These are phyloP conservation scores for Boletus semigastroideus DNA, from an alignment of 1,284 basidiomycete genomes.

Conservation along the genomic window DNA sequence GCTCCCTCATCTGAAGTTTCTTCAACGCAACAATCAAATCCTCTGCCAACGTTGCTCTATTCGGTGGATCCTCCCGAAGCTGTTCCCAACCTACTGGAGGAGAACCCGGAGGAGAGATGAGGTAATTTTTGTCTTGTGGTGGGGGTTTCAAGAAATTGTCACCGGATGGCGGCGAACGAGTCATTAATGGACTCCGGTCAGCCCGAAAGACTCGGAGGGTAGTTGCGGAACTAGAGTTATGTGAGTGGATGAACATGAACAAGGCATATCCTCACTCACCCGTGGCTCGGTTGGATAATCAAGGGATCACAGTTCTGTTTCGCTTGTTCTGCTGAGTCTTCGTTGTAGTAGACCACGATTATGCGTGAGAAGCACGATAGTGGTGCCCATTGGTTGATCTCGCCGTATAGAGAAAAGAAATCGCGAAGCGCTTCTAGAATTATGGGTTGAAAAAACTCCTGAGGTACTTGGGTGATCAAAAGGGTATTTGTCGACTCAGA, in stretches of 20 bases:
- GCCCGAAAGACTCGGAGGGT: constrained; percentile 78
- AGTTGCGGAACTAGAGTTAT: constrained; percentile 43
- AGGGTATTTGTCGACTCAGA: constrained; percentile 63
- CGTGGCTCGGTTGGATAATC: constrained; percentile 48
- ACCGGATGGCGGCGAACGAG: constrained; percentile 40
- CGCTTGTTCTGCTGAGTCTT: constrained; percentile 64
- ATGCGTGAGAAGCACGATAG: constrained; percentile 79
- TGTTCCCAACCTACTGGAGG: constrained; percentile 98
- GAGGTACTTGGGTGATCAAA: constrained; percentile 63
- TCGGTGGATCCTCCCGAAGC: constrained; percentile 90
- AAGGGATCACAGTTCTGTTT: constrained; percentile 65
- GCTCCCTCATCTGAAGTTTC: constrained; percentile 51
- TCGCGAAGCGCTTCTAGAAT: constrained; percentile 65
- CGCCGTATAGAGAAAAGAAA: constrained; percentile 74
- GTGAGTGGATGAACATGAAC: constrained; percentile 6
- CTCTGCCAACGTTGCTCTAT: constrained; percentile 81
- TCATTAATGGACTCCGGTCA: constrained; percentile 67
- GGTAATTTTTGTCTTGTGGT: constrained; percentile 85
- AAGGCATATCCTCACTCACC: constrained; percentile 40
- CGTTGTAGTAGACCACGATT: constrained; percentile 73
- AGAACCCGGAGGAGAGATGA: constrained; percentile 97
- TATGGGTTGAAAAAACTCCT: constrained; percentile 65
- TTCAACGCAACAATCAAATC: constrained; percentile 83
- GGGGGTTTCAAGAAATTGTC: constrained; percentile 75
- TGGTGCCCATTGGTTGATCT: constrained; percentile 84